These are phyloP conservation scores for Chalciporus sphaerocephalus DNA, from an alignment of 768 basidiomycete species.

Conservation along the genomic window DNA sequence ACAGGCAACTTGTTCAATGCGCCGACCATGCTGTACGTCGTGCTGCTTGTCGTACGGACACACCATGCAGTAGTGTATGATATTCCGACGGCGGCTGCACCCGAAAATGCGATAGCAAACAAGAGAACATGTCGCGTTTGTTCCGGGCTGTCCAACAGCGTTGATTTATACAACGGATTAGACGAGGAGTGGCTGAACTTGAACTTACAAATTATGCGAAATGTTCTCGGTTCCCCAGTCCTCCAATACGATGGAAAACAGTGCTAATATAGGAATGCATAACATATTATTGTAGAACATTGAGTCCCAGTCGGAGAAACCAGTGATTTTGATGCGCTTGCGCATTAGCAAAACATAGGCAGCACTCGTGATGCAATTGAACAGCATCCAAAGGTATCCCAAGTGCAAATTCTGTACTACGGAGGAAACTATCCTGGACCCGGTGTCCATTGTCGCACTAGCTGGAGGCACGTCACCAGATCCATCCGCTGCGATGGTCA, in stretches of 20 bases:
- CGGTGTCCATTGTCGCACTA: conserved; percentile 26
- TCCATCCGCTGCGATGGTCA: conserved; percentile 39
- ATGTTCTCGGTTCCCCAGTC: conserved; percentile 85
- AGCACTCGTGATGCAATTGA: conserved; percentile 88
- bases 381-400: conserved; percentile 95
- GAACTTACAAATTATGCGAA: conserved; percentile 80
- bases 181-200: not conserved
- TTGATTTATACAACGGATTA: not conserved
- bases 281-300: conserved; percentile 99
- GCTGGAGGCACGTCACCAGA: conserved; percentile 20
- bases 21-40: conserved; percentile 99
- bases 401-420: conserved; percentile 56
- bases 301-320: conserved; percentile 97
- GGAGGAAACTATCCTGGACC: conserved; percentile 37
- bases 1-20: conserved; percentile 97
- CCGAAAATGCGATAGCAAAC: conserved; percentile 89
- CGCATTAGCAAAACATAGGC: conserved; percentile 94
- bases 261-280: conserved; percentile 82
- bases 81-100: conserved; percentile 96
- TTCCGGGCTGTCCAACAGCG: conserved; percentile 55
- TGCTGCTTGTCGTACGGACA: conserved; percentile 90
- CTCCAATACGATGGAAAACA: conserved; percentile 82
- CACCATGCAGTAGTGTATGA: conserved; percentile 99
- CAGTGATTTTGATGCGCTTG: conserved; percentile 90
- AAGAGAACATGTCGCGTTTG: conserved; percentile 76